A percentile compares a stretch with the other conserved stretches of the same genome.
These are phyloP conservation scores for Panaeolus cyanescens DNA, from an alignment of 768 basidiomycete species.

Conservation along the genomic window DNA sequence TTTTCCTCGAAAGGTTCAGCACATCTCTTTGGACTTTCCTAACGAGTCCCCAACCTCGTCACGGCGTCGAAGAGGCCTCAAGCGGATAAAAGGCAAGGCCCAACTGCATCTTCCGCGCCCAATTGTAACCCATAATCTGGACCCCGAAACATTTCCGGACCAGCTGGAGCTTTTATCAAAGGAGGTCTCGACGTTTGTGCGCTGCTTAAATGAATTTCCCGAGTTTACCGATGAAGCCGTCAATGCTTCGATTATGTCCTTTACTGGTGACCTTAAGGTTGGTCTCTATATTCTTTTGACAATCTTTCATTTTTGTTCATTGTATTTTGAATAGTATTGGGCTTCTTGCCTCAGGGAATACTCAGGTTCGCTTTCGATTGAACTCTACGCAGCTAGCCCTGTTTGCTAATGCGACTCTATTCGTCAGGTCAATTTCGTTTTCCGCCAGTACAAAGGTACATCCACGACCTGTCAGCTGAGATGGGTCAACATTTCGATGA, in stretches of 20 bases:
- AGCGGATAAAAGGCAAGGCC: constrained; percentile 35
- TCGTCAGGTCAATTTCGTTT: constrained; percentile 66
- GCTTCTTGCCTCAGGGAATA: constrained; percentile 71
- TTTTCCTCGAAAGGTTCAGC: constrained; percentile 66
- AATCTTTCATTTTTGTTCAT: constrained; percentile 5
- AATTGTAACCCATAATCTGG: constrained; percentile 54
- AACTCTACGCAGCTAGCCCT: neutral
- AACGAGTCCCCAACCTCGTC: constrained; percentile 27
- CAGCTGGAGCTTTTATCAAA: constrained; percentile 63
- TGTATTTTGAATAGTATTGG: constrained; percentile 59
- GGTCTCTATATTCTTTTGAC: constrained; percentile 11
- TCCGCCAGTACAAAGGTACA: constrained; percentile 71
- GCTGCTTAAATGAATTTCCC: constrained; percentile 77
- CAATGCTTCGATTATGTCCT: constrained; percentile 65
- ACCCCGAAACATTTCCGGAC: constrained; percentile 66
- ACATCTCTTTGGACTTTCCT: constrained; percentile 39
- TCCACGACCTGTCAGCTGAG: constrained; percentile 73
- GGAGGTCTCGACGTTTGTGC: constrained; percentile 69
- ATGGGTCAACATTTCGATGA: constrained; percentile 75
- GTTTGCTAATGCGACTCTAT: neutral
- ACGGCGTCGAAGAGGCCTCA: constrained; percentile 32
- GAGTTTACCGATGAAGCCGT: constrained; percentile 76
- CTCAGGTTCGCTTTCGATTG: constrained; percentile 38
- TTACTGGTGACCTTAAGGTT: constrained; percentile 72
- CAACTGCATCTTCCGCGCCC: constrained; percentile 55